These are phyloP conservation scores for Leucosporidium yakuticum DNA, from an alignment of 768 basidiomycete species.

Conservation along the genomic window DNA sequence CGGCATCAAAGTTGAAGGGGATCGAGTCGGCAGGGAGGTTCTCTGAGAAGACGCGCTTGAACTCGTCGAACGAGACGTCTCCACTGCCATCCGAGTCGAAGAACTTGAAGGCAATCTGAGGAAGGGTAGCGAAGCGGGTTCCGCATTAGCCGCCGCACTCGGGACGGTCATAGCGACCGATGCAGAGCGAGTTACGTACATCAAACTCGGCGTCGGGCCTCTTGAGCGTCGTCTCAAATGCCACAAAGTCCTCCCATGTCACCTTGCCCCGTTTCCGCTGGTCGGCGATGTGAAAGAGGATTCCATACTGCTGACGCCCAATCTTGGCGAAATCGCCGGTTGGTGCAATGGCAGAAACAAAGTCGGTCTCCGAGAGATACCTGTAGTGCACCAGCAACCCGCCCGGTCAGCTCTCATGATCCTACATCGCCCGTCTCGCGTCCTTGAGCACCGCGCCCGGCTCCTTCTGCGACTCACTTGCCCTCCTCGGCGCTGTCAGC, in stretches of 20 bases:
- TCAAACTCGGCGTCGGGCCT: slow-evolving; percentile 86
- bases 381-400: slow-evolving; percentile 46
- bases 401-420: too few relatives aligned
- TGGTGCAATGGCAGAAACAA: slow-evolving; percentile 92
- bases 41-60: slow-evolving; percentile 81
- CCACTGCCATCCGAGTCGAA: slow-evolving; percentile 75
- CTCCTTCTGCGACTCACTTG: slow-evolving; percentile 4
- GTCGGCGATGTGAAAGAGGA: slow-evolving; percentile 86
- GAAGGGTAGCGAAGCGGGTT: not conserved
- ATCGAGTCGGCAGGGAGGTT: slow-evolving; percentile 72
- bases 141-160: not conserved
- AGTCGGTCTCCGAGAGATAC: slow-evolving; percentile 77
- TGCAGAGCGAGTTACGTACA: slow-evolving; percentile 2
- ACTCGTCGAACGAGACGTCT: slow-evolving; percentile 85
- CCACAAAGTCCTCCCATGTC: slow-evolving; percentile 91
- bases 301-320: slow-evolving; percentile 76
- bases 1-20: slow-evolving; percentile 73
- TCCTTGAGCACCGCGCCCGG: not conserved
- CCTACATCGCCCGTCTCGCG: not conserved
- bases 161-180: not conserved
- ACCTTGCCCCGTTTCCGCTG: slow-evolving; percentile 65
- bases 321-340: slow-evolving; percentile 77
- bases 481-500: slow-evolving; percentile 26
- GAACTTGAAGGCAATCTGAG: slow-evolving; percentile 32
- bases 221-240: slow-evolving; percentile 89